Base-by-base conservation (phyloP, 192 early-diverging fungal genomes). In the Coemansia sp. region DNA sequence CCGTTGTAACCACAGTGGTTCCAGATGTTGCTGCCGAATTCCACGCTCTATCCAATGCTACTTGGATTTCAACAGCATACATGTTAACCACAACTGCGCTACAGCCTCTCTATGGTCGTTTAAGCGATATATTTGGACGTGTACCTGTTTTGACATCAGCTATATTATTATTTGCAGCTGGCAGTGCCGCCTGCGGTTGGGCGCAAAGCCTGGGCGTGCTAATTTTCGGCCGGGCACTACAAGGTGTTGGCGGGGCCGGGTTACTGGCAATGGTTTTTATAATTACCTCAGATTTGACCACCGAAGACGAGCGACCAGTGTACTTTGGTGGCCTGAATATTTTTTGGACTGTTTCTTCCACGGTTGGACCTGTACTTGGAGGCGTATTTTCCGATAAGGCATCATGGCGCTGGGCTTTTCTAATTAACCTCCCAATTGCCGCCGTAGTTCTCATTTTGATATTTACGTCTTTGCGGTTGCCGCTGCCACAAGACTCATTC, bases 181-280 rank as follows among this genome's bases (percentile, higher is more conserved):
- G 85, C 12, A 85, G 82, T 23, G 77, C 86, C 68, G 21, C 79
- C 12, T 77, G 84, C 56, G 86, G 82, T 7, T 75, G 69, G 39
- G 82, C 89, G 2, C 77, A 67, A 1, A 88, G 75, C 15, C 87
- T 93, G 79, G 75, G 57, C 12, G 84, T 88, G 83, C 71, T 93
- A 49, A 87, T 92, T 25, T 73, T 85, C 5, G 84, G 83, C 52
- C 85, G 92, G 23, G 86, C 83, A 6, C 64, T 91, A 56, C 80
- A 84, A 66, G 91, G 91, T 8, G 52, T 90, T 0, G 91, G 91
- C 24, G 90, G 85, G 25, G 90, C 87, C 27, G 88, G 89, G 11
- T 63, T 93, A 50, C 79, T 90, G 68, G 76, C 84, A 15, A 69
- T 86, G 78, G 71, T 83, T 5, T 86, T 83, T 35, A 82, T 91